phyloP scores from a whole-genome alignment of 2,329 filamentous ascomycete species.

The Aspergillus melleus region DNA sequence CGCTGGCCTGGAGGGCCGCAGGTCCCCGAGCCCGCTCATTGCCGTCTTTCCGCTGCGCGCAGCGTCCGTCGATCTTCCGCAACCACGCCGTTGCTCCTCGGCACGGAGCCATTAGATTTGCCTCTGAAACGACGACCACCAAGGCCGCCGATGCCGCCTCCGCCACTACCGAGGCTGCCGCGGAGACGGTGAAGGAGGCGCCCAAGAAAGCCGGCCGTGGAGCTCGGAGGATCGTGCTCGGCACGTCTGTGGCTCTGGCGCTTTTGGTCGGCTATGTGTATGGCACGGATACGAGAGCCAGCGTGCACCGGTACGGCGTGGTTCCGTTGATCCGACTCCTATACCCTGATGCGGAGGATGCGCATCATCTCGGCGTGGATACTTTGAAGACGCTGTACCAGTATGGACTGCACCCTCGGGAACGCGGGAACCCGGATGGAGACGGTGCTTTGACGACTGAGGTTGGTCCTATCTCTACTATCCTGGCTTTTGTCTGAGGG shows the following conservation, averaged over 20 bases:
- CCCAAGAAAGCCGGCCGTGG: slow-evolving; percentile 31
- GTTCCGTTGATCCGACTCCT: slow-evolving; percentile 47
- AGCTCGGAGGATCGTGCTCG: slow-evolving; percentile 35
- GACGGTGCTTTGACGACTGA: slow-evolving; percentile 57
- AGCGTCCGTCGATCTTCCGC: slow-evolving; percentile 21
- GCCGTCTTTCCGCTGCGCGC: slow-evolving; percentile 23
- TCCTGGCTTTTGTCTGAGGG: not conserved
- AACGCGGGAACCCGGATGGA: slow-evolving; percentile 64
- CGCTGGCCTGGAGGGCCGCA: slow-evolving; percentile 27
- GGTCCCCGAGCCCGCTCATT: slow-evolving; percentile 26
- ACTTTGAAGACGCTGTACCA: slow-evolving; percentile 71
- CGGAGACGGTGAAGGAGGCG: slow-evolving; percentile 21
- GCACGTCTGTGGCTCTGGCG: slow-evolving; percentile 54
- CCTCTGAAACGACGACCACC: slow-evolving; percentile 12
- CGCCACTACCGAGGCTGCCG: slow-evolving; percentile 8
- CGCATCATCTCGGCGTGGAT: slow-evolving; percentile 77
- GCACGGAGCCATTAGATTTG: slow-evolving; percentile 10
- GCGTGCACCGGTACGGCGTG: slow-evolving; percentile 66
- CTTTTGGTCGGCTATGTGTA: slow-evolving; percentile 62
- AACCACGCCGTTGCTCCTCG: not conserved
- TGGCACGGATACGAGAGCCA: slow-evolving; percentile 72
- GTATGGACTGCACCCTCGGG: slow-evolving; percentile 76
- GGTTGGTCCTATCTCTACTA: slow-evolving; percentile 23
- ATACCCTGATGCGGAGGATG: slow-evolving; percentile 67
- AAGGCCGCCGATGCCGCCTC: slow-evolving; percentile 4